A percentile compares a stretch with the other conserved stretches of the same genome.
Conservation (phyloP, 306 rosid species). For the Inga laurina region DNA sequence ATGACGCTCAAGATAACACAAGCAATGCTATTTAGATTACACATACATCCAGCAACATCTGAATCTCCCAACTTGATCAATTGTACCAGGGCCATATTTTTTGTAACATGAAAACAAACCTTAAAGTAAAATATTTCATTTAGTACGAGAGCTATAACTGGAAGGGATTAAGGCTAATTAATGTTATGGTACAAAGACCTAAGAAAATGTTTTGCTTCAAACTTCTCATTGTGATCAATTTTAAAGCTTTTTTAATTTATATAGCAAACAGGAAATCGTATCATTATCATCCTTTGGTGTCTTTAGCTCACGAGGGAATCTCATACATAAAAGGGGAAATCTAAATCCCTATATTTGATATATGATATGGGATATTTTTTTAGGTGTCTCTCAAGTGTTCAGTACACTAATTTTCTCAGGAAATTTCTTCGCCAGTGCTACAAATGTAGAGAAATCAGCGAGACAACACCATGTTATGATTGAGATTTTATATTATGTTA, state of each 20-base stretch:
- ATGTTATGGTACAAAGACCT: too few relatives aligned
- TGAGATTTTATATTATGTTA: too few relatives aligned
- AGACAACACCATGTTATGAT: too few relatives aligned
- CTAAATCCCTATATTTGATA: background rate
- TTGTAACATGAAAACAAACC: background rate
- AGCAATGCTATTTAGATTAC: background rate
- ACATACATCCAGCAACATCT: slow-evolving; percentile 17
- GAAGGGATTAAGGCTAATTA: background rate
- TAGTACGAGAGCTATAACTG: background rate
- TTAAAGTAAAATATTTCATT: background rate
- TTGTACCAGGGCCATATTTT: background rate
- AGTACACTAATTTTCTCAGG: background rate
- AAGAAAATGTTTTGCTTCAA: background rate
- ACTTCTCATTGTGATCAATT: background rate
- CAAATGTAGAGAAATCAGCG: too few relatives aligned
- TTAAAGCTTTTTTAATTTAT: background rate
- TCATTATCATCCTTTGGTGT: background rate
- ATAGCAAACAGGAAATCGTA: background rate
- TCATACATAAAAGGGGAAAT: background rate
- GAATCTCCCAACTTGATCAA: slow-evolving; percentile 18
- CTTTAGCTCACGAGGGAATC: background rate
- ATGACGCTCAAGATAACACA: slow-evolving; percentile 2
- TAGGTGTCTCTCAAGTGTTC: background rate
- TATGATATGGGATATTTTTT: background rate
- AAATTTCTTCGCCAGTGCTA: background rate